Evolutionary conservation across 805 yeast genomes (phyloP).

Genomic region (Metschnikowia noctiluminum): DNA sequence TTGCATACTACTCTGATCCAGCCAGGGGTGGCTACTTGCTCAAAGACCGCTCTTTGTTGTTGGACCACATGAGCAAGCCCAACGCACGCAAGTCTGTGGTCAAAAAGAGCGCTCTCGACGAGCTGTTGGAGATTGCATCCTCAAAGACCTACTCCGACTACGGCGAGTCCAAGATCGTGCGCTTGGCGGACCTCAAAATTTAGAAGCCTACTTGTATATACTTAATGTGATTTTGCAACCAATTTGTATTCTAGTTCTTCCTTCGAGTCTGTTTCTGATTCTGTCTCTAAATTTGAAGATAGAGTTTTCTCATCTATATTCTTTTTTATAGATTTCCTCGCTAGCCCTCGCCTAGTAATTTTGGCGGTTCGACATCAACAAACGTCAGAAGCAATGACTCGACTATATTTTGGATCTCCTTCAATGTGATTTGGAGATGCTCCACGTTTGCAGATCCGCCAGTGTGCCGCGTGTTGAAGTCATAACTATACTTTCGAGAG

Average conservation of each 20-base stretch:
- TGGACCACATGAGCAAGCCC: constrained; percentile 31
- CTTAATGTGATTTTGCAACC: not conserved
- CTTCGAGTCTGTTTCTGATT: not conserved
- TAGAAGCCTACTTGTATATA: constrained; percentile 2
- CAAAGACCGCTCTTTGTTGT: constrained; percentile 35
- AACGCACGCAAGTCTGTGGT: constrained; percentile 14
- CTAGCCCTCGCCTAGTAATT: not conserved
- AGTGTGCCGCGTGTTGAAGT: constrained; percentile 17
- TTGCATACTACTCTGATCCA: constrained; percentile 69
- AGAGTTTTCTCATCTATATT: no score
- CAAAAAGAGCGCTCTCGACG: constrained; percentile 35
- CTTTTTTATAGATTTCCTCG: not conserved
- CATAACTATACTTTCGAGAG: constrained; percentile 34
- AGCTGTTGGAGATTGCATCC: constrained; percentile 34
- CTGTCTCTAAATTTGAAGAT: not conserved
- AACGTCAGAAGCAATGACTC: constrained; percentile 37
- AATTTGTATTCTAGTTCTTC: no score
- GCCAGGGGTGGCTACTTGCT: constrained; percentile 74
- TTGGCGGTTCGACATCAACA: constrained; percentile 29
- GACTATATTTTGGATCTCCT: constrained; percentile 37
- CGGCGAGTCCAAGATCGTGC: constrained; percentile 13
- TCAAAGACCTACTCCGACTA: constrained; percentile 16
- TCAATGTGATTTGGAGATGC: constrained; percentile 20
- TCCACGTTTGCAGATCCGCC: constrained; percentile 2
- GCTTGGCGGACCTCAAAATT: constrained; percentile 9